phyloP scores from a whole-genome alignment of 495 filamentous ascomycete genomes.

The Xylaria sp. region DNA sequence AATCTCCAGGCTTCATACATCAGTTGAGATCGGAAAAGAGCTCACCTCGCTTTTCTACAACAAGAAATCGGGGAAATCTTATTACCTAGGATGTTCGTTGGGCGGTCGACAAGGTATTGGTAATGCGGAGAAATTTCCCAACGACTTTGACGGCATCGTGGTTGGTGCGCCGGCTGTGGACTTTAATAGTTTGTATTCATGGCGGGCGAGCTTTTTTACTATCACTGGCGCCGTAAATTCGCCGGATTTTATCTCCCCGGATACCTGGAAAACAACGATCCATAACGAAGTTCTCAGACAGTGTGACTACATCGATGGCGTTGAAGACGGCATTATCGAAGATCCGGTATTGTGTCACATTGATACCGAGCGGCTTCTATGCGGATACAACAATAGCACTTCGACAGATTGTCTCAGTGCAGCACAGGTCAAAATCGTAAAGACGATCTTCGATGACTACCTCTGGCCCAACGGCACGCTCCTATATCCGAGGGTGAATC shows the following conservation, averaged over 20 bases:
- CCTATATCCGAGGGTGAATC: slow-evolving; percentile 57
- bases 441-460: slow-evolving; percentile 56
- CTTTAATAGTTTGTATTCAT: slow-evolving; percentile 59
- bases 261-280: slow-evolving; percentile 52
- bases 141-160: slow-evolving; percentile 64
- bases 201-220: slow-evolving; percentile 61
- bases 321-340: slow-evolving; percentile 63
- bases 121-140: slow-evolving; percentile 45
- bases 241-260: slow-evolving; percentile 42
- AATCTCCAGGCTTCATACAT: slow-evolving; percentile 48
- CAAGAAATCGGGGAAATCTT: slow-evolving; percentile 41
- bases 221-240: slow-evolving; percentile 47
- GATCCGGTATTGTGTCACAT: slow-evolving; percentile 62
- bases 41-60: slow-evolving; percentile 47
- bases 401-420: slow-evolving; percentile 54
- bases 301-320: slow-evolving; percentile 63
- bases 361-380: slow-evolving; percentile 53
- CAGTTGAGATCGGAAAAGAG: slow-evolving; percentile 51
- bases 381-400: slow-evolving; percentile 39
- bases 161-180: slow-evolving; percentile 56
- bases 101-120: slow-evolving; percentile 55
- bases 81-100: slow-evolving; percentile 55
- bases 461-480: slow-evolving; percentile 57
- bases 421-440: slow-evolving; percentile 56
- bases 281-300: slow-evolving; percentile 62